Evolutionary conservation across 2,329 filamentous ascomycete species (phyloP), one percentile per base, ranked within the genome.

Genomic region (Colletotrichum plurivorum): DNA sequence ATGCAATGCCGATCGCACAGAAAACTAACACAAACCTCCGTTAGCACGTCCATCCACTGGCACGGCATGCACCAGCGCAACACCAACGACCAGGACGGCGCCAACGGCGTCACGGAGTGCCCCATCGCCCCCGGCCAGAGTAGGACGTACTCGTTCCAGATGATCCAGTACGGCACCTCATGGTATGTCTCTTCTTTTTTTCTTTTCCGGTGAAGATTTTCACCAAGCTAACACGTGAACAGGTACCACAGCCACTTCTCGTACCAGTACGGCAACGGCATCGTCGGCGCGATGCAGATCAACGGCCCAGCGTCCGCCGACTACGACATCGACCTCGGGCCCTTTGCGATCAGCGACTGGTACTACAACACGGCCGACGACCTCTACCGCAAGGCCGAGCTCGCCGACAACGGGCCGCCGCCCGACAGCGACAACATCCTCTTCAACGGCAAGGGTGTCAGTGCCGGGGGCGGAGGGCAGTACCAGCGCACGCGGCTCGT

Each of bases 241-340:
- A 63, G 77, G 74, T 87, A 87, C 71, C 86, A 88, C 75, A 83
- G 81, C 41, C 86, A 88, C 74, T 85, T 85, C 73, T 81, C 81
- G 6, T 77, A 80, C 16, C 84, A 87, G 73, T 86, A 87, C 69
- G 82, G 80, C 39, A 84, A 89, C 70, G 88, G 88, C 12, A 76
- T 89, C 0, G 76, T 83, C 12, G 88, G 88, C 2, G 76, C 83
- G 1, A 84, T 90, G 39, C 75, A 87, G 39, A 83, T 88, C 61
- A 77, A 85, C 57, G 86, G 85, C 0, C 88, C 88, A 0, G 70
- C 72, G 20, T 71, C 71, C 18, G 71, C 70, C 39, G 71, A 73
- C 55, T 92, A 91, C 73, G 89, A 93, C 70, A 82, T 86, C 49
- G 91, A 93, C 73, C 80, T 92, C 0, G 90, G 91, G 2, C 65